A percentile compares a stretch with the other conserved stretches of the same genome.
These are phyloP conservation scores for Tetracentron sinense DNA, from an alignment of 164 flowering plant genomes.

Conservation along the genomic window DNA sequence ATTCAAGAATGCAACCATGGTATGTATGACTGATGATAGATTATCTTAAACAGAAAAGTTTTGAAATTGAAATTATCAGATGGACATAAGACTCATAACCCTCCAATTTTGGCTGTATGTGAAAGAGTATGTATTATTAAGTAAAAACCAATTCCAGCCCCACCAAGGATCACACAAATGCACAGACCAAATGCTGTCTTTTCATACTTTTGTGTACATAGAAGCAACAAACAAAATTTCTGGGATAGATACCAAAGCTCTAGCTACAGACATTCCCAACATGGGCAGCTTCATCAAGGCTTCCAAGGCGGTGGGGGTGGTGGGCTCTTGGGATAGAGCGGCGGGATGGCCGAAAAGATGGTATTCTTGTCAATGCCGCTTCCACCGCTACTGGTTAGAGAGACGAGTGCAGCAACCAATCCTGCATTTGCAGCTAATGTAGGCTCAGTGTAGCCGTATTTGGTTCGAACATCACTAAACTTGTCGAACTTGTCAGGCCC, in stretches of 20 bases:
- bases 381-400: conserved; percentile 47
- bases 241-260: not conserved
- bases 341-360: conserved; percentile 65
- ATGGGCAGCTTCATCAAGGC: conserved; percentile 28
- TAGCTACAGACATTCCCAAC: not conserved
- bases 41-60: no score
- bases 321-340: conserved; percentile 42
- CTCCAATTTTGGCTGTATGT: no score
- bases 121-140: no score
- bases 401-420: conserved; percentile 75
- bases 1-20: no score
- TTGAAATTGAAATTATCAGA: no score
- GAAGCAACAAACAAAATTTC: no score
- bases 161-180: not conserved
- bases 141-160: no score
- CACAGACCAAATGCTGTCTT: not conserved
- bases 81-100: no score
- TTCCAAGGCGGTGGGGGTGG: conserved; percentile 79
- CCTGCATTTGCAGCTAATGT: conserved; percentile 89
- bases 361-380: conserved; percentile 35
- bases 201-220: no score
- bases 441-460: conserved; percentile 63
- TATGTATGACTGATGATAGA: no score
- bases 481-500: conserved; percentile 71
- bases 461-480: conserved; percentile 49